Base-by-base conservation (phyloP, 768 basidiomycete species). In the Auricularia sp. region DNA sequence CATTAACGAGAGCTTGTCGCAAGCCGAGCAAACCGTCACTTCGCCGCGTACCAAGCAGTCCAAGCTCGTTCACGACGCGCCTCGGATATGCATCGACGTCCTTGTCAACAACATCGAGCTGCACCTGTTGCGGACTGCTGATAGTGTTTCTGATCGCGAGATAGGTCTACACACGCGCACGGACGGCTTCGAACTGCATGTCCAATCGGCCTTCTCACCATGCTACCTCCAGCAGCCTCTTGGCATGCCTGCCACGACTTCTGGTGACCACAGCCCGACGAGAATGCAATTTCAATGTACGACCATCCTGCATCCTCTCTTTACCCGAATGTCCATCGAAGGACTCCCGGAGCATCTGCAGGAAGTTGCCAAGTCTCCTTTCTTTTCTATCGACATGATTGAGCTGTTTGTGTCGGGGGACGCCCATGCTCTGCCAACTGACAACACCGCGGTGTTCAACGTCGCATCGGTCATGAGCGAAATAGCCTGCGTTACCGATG, bases 321-420 rank as follows among this genome's bases (percentile, higher is more conserved):
- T 59, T 29, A 35, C 56, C 24, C 56, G 56, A 8, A 35, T 35
- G 24, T 29, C 56, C 59, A 44, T 29, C 59, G 36, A 44, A 14
- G 39, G 59, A 3, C 42, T 59, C 8, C 61, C 29, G 39, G 62
- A 35, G 65, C 59, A 35, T 56, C 65, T n/a, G 35, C 42, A 13
- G n/a, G 47, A 54, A 47, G 62, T 66, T 29, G 62, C 37, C 24
- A 14, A 54, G 14, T 72, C 73, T 35, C 58, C 78, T 74, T 65
- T 89, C 2, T 68, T 89, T 14, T 85, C 85, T 3, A 68, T 89
- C 54, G 88, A 88, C 51, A 74, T 79, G 0, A 63, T 90, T 13
- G 83, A 88, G 68, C 67, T 82, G 24, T 71, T 65, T 45, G 82
- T 79, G 4, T 70, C 69, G 4, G 81, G 81, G 2, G 76, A 76